These are phyloP conservation scores for Poronia punctata DNA, from an alignment of 495 filamentous ascomycete species.

Conservation along the genomic window DNA sequence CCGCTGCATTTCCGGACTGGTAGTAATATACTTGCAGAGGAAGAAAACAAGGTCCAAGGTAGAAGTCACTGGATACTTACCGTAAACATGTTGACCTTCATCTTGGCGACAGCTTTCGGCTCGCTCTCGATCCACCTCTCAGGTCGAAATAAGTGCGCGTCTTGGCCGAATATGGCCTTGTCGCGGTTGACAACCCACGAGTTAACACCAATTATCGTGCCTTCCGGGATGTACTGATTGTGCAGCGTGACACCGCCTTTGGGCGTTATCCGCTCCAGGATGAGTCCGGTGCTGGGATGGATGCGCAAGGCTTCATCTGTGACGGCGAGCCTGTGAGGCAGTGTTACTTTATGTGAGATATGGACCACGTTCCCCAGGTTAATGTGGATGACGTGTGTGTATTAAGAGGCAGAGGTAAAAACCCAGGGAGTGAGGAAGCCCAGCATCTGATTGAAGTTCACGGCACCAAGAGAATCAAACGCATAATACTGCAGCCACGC, in stretches of 20 bases:
- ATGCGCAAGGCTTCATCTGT: conserved; percentile 58
- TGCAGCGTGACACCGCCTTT: conserved; percentile 44
- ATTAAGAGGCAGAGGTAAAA: too few species aligned
- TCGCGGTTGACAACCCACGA: conserved; percentile 51
- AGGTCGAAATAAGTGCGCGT: conserved; percentile 46
- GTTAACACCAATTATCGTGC: conserved; percentile 50
- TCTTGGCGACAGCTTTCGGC: conserved; percentile 6
- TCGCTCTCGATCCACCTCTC: conserved; percentile 47
- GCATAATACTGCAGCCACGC: conserved; percentile 53
- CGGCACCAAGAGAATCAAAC: conserved; percentile 51
- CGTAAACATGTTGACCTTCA: conserved; percentile 1
- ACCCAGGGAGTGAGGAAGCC: conserved; percentile 45
- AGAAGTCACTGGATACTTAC: not conserved
- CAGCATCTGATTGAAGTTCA: conserved; percentile 48
- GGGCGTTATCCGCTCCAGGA: conserved; percentile 53
- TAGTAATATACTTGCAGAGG: too few species aligned
- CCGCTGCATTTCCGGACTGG: too few species aligned
- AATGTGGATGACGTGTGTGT: not conserved
- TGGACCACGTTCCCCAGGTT: not conserved
- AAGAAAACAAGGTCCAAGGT: too few species aligned
- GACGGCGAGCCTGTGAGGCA: conserved; percentile 53
- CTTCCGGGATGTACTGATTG: conserved; percentile 46
- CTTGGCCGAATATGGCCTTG: conserved; percentile 44
- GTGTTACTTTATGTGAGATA: conserved; percentile 40
- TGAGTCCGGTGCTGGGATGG: conserved; percentile 49